Evolutionary conservation across 2,329 filamentous ascomycete species (phyloP), one percentile per base, ranked within the genome.

Genomic region (Cladosporium colombiae): DNA sequence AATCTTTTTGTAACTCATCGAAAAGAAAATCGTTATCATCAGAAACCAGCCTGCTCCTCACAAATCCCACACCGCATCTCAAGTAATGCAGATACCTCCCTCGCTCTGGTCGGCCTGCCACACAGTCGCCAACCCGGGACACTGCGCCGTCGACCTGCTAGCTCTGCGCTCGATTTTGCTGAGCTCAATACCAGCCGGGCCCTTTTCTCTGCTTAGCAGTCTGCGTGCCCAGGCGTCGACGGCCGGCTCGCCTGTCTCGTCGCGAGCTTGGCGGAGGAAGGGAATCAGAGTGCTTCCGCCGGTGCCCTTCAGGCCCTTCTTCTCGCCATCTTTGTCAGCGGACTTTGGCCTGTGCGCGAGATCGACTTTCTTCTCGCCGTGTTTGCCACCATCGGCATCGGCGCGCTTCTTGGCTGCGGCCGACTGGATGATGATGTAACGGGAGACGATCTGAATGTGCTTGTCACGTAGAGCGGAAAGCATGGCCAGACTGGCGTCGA

Each of bases 361-460:
- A 21, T 90, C 91, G 37, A 96, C 84, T 59, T 89, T 89, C 70
- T 84, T 85, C 78, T 72, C 76, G 69, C 74, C 70, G 1, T 23
- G 49, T 56, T 66, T 62, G 62, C 44, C 29, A 50, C 25, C 27
- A 1, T 0, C 86, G 87, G 62, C 89, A 84, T 53, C 58, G 50
- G 50, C 50, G n/a, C 72, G 72, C 64, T 71, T 73, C 8, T 29
- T 31, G 7, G 88, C 86, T 77, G 94, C 90, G 27, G 91, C 88
- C 1, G 91, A 93, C 53, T 94, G 93, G 70, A 95, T 83, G 73
- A 99, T 91, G 77, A 99, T 96, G 81, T 98, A 99, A 49, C 95
- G 90, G 5, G 92, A 93, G 21, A 99, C 95, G 72, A 99, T 94
- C 77, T 92, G 91, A 73, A 99, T 97, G 78, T 99, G 95, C 78